Evolutionary conservation across 192 early-diverging fungal genomes (phyloP), one percentile per base, ranked within the genome.

Genomic region (Cetraspora pellucida): DNA sequence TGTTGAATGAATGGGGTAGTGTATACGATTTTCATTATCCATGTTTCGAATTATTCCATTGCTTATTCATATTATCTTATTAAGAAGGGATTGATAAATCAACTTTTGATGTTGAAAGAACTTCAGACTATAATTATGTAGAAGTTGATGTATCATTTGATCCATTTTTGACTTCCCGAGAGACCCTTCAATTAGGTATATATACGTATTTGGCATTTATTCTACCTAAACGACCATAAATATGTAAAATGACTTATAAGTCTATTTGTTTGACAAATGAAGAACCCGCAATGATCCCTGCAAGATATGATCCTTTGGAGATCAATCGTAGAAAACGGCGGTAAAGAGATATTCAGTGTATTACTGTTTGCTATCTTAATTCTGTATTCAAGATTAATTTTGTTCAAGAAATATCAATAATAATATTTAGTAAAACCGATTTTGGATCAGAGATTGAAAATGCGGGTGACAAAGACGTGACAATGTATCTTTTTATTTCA

Each of bases 1-100:
- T 28, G 27, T 21, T 65, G 16, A 65, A 76, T 52, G 25, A 66
- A 54, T 76, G 74, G 74, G 74, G 61, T 76, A 75, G 47, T 31
- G 17, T 11, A 45, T n/a, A 13, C 5, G 49, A 55, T 47, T 52
- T 68, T 10, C 13, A 68, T 11, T 10, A 31, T 31, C 30, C 4
- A 23, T 21, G 30, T 52, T 50, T 25, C 23, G 0, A 28, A 27
- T 10, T 50, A 17, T 23, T 23, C 14, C 44, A 16, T 37, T 2
- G 3, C 4, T 8, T 50, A 17, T 31, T 27, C 5, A 31, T 43
- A 5, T 31, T 54, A 30, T 7, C 31, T 6, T 28, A 44, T 31
- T 9, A 21, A 27, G 4, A 37, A 37, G 23, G 37, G 50, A 19
- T 54, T 54, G 13, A 16, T 16, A 14, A 19, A 54, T 14, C 37